Percentiles rank a stretch among this genome's conserved stretches.
These are phyloP conservation scores for Suillus fuscotomentosus DNA, from an alignment of 768 basidiomycete genomes.

Conservation along the genomic window DNA sequence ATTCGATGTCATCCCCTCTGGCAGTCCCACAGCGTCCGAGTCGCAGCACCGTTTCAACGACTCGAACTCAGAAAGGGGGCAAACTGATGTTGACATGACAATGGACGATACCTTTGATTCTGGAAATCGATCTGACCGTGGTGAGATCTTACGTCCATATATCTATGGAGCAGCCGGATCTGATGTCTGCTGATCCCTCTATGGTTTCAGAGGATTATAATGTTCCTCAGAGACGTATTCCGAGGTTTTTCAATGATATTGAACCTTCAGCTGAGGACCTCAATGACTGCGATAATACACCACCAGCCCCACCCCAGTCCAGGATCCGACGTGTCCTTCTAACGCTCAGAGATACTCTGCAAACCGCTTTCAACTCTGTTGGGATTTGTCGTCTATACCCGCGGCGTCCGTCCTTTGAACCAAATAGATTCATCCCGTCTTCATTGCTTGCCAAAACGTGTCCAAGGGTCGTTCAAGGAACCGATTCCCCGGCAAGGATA, in stretches of 20 bases:
- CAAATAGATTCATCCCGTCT: too few relatives aligned
- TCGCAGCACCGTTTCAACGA: neutral
- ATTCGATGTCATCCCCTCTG: too few relatives aligned
- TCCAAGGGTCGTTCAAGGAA: too few relatives aligned
- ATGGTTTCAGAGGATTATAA: neutral
- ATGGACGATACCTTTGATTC: neutral
- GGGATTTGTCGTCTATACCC: too few relatives aligned
- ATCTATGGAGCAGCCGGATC: neutral
- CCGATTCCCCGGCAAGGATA: too few relatives aligned
- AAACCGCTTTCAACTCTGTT: too few relatives aligned
- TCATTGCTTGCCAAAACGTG: too few relatives aligned
- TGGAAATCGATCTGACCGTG: neutral
- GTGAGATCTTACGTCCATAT: neutral
- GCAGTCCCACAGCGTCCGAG: neutral
- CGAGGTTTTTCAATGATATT: neutral
- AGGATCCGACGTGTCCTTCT: too few relatives aligned
- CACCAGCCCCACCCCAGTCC: too few relatives aligned
- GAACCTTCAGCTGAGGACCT: neutral
- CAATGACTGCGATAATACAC: neutral
- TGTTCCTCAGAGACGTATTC: neutral
- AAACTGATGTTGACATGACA: neutral
- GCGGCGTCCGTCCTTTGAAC: too few relatives aligned
- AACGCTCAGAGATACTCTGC: too few relatives aligned
- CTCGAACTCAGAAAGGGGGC: neutral
- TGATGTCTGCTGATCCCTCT: neutral